A percentile compares a stretch with the other conserved stretches of the same genome.
phyloP scores from a whole-genome alignment of 352 stramenopile genomes.

The Pythium inflatum region DNA sequence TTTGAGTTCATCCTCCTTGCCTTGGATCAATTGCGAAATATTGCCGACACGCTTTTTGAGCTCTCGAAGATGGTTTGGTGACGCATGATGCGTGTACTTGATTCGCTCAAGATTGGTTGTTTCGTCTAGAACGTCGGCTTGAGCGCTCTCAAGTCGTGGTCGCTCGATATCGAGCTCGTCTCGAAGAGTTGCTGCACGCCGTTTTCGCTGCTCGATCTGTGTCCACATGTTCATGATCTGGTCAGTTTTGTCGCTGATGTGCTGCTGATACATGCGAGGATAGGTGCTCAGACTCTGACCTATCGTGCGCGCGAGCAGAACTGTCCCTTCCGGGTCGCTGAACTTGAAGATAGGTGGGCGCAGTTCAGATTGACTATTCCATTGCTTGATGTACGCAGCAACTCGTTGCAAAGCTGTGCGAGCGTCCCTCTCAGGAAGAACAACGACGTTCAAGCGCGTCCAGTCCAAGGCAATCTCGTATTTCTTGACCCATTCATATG shows the following conservation, averaged over 20 bases:
- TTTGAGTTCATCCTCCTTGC: not conserved
- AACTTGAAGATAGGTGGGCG: not conserved
- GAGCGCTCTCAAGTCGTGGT: not conserved
- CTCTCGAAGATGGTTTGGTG: not conserved
- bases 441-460: conserved; percentile 6
- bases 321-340: not conserved
- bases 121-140: not conserved
- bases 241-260: not conserved
- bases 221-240: not conserved
- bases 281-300: not conserved
- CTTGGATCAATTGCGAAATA: not conserved
- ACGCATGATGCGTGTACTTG: not conserved
- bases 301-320: not conserved
- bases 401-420: not conserved
- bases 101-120: not conserved
- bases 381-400: not conserved
- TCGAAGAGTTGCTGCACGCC: not conserved
- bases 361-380: not conserved
- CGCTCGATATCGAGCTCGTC: not conserved
- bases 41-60: not conserved
- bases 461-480: conserved; percentile 10
- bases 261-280: not conserved
- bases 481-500: not conserved
- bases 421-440: conserved; percentile 1
- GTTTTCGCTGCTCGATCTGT: not conserved